These are phyloP conservation scores for Balakata baccata DNA, from an alignment of 345 rosid genomes.

Conservation along the genomic window DNA sequence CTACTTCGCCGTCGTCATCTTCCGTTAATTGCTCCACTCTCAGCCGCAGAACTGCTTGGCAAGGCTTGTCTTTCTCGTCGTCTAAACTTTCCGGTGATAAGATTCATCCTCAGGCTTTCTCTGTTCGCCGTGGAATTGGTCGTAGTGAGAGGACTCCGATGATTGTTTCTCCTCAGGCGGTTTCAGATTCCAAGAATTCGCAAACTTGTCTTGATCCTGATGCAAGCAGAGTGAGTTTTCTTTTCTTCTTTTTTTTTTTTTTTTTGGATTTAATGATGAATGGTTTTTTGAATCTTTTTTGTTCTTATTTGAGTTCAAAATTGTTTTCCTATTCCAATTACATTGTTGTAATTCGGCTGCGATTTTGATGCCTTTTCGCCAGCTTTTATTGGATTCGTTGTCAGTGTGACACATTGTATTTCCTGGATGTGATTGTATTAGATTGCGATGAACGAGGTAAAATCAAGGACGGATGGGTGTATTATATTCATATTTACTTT, in stretches of 20 bases:
- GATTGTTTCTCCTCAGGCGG: conserved; percentile 74
- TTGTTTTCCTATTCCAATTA: background rate
- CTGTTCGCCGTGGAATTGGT: conserved; percentile 1
- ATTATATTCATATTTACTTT: background rate
- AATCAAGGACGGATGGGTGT: background rate
- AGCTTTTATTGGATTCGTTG: background rate
- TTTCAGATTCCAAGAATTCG: conserved; percentile 80
- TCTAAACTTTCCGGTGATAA: conserved; percentile 50
- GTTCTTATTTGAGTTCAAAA: background rate
- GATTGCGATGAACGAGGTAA: background rate
- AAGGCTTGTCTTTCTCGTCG: conserved; percentile 49
- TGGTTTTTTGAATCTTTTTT: background rate
- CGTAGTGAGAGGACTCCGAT: conserved; percentile 32
- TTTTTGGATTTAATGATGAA: background rate
- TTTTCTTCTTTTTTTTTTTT: background rate
- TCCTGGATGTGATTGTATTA: background rate
- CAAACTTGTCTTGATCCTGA: conserved; percentile 98
- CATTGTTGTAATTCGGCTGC: background rate
- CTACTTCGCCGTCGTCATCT: conserved; percentile 13
- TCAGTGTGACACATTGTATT: background rate
- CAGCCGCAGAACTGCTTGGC: conserved; percentile 2
- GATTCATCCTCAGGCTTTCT: conserved; percentile 19
- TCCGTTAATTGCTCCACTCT: conserved; percentile 17
- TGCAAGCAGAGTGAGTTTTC: conserved; percentile 74
- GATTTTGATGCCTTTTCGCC: background rate